A percentile compares a stretch with the other conserved stretches of the same genome.
These are phyloP conservation scores for Bipolaris zeicola DNA, from an alignment of 2,329 filamentous ascomycete species.

Conservation along the genomic window DNA sequence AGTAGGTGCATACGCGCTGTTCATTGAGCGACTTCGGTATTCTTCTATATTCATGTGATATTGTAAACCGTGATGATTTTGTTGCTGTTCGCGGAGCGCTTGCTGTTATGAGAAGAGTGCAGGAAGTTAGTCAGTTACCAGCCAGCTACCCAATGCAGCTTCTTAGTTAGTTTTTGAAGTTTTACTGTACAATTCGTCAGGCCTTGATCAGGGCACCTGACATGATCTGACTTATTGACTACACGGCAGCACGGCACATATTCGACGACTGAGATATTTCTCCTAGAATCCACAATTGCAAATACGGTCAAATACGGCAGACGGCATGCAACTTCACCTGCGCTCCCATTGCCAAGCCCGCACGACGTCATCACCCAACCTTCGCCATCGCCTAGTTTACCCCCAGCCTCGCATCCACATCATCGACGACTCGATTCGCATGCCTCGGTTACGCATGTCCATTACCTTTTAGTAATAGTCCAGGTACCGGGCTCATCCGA, in stretches of 20 bases:
- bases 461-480: slow-evolving; percentile 4
- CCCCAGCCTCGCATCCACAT: slow-evolving; percentile 6
- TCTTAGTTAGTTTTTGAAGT: too few relatives aligned
- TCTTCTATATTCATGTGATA: too few relatives aligned
- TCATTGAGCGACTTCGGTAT: too few relatives aligned
- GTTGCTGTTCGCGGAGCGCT: too few relatives aligned
- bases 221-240: too few relatives aligned
- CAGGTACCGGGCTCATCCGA: slow-evolving; percentile 9
- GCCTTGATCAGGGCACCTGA: too few relatives aligned
- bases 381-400: slow-evolving; percentile 15
- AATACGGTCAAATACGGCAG: background rate
- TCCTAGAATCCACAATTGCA: background rate
- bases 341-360: slow-evolving; percentile 16
- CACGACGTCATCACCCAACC: slow-evolving; percentile 21
- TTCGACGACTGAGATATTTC: background rate
- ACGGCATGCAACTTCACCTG: background rate
- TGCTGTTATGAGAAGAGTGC: too few relatives aligned
- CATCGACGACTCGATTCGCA: background rate
- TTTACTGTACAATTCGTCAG: too few relatives aligned
- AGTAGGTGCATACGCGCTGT: background rate
- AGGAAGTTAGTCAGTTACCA: too few relatives aligned
- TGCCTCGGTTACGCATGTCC: slow-evolving; percentile 4
- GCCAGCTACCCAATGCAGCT: too few relatives aligned
- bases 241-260: too few relatives aligned
- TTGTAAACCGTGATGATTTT: too few relatives aligned